A percentile compares a stretch with the other conserved stretches of the same genome.
Evolutionary conservation across 352 stramenopile species (phyloP).

Genomic region (Phytophthora aleatoria): DNA sequence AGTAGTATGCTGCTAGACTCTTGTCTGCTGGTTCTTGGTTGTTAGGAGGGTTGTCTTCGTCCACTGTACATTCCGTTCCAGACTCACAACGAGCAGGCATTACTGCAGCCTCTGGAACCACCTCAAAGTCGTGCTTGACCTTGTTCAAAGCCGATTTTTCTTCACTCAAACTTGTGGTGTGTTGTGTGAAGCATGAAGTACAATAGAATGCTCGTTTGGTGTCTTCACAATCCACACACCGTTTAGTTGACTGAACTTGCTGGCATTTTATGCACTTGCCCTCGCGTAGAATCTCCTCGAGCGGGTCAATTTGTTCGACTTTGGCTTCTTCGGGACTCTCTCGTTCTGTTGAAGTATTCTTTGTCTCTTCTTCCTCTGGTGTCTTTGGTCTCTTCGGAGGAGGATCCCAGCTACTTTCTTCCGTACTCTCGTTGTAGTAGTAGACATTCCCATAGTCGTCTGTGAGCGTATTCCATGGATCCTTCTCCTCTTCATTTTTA

Average conservation of each 20-base stretch:
- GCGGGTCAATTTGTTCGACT: constrained; percentile 17
- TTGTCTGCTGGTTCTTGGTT: constrained; percentile 15
- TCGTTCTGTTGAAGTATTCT: background rate
- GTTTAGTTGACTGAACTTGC: constrained; percentile 40
- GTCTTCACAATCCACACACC: constrained; percentile 60
- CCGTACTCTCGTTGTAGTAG: constrained; percentile 62
- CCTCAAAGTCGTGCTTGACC: constrained; percentile 61
- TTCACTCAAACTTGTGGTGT: constrained; percentile 35
- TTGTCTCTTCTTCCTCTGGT: constrained; percentile 3
- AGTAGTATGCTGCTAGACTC: constrained; percentile 48
- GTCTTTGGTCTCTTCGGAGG: constrained; percentile 9
- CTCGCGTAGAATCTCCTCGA: constrained; percentile 20
- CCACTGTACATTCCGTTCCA: constrained; percentile 11
- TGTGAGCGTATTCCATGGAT: constrained; percentile 36
- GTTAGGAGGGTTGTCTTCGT: constrained; percentile 9
- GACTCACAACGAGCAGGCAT: constrained; percentile 40
- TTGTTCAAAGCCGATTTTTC: constrained; percentile 22
- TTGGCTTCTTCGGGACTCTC: constrained; percentile 5
- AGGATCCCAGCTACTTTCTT: constrained; percentile 57
- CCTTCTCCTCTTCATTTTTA: constrained; percentile 9
- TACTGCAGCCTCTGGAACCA: constrained; percentile 35
- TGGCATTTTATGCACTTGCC: constrained; percentile 51
- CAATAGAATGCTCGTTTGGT: constrained; percentile 42
- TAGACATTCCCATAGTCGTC: constrained; percentile 67
- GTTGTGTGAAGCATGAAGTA: constrained; percentile 53